phyloP scores from a whole-genome alignment of 805 yeast genomes.

The Metschnikowia koreensis region DNA sequence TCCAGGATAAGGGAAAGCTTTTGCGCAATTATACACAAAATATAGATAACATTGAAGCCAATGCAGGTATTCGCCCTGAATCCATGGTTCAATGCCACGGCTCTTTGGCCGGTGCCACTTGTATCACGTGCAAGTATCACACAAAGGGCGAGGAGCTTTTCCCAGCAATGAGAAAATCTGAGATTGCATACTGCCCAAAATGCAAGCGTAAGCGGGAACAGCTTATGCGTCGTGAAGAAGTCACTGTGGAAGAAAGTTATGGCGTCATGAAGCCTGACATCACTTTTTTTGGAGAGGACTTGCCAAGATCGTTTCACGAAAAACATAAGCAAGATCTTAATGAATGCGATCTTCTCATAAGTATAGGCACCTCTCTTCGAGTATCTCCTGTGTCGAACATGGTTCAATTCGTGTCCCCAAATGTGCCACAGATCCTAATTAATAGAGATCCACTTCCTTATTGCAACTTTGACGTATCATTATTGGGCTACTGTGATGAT shows the following conservation, averaged over 20 bases:
- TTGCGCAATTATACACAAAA: constrained; percentile 87
- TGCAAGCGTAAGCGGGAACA: constrained; percentile 49
- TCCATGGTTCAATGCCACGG: constrained; percentile 89
- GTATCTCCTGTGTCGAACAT: constrained; percentile 91
- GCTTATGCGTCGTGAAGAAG: constrained; percentile 25
- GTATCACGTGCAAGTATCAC: constrained; percentile 69
- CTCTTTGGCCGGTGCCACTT: constrained; percentile 83
- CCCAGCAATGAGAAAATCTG: constrained; percentile 54
- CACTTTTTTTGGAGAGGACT: constrained; percentile 84
- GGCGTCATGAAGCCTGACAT: constrained; percentile 93
- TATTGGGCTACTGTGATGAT: constrained; percentile 83
- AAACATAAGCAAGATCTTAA: constrained; percentile 55
- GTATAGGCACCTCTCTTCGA: constrained; percentile 88
- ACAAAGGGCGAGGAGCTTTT: constrained; percentile 66
- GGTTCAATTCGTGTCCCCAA: constrained; percentile 66
- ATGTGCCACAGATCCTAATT: constrained; percentile 80
- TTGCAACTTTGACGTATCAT: constrained; percentile 72
- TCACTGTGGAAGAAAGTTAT: constrained; percentile 45
- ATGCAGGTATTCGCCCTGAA: constrained; percentile 67
- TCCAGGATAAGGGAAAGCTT: constrained; percentile 74
- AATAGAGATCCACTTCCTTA: constrained; percentile 75
- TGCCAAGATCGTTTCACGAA: constrained; percentile 69
- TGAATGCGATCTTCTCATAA: constrained; percentile 73
- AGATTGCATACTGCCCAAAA: constrained; percentile 70
- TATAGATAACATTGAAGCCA: constrained; percentile 82